Evolutionary conservation across 192 early-diverging fungal genomes (phyloP).

Genomic region (Backusella morwellensis): DNA sequence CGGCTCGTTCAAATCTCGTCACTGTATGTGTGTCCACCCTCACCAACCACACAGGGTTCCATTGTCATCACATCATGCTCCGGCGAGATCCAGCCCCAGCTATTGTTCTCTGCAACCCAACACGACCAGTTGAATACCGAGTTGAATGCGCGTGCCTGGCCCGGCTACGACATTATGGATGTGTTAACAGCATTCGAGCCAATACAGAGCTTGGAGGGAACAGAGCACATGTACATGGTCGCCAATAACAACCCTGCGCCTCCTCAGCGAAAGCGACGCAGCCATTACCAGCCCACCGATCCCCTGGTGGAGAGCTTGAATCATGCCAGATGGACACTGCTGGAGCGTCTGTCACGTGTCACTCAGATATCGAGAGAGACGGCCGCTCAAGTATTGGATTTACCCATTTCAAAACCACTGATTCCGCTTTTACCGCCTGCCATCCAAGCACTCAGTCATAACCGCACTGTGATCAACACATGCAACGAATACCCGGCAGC

Average conservation of each 20-base stretch:
- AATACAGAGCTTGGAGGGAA: slow-evolving; percentile 8
- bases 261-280: not conserved
- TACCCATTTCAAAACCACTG: slow-evolving; percentile 52
- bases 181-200: slow-evolving; percentile 21
- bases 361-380: slow-evolving; percentile 66
- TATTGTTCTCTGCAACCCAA: slow-evolving; percentile 17
- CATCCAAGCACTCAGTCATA: slow-evolving; percentile 48
- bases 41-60: not conserved
- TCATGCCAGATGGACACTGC: slow-evolving; percentile 67
- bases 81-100: slow-evolving; percentile 24
- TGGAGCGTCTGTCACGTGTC: slow-evolving; percentile 72
- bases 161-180: slow-evolving; percentile 29
- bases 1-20: slow-evolving; percentile 8
- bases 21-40: slow-evolving; percentile 21
- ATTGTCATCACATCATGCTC: slow-evolving; percentile 23
- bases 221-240: not conserved
- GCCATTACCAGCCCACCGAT: not conserved
- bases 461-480: slow-evolving; percentile 50
- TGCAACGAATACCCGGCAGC: slow-evolving; percentile 73
- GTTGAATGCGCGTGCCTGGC: slow-evolving; percentile 6
- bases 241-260: not conserved
- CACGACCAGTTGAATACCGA: not conserved
- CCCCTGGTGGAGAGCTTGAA: slow-evolving; percentile 3
- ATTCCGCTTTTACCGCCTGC: slow-evolving; percentile 46
- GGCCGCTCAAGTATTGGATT: slow-evolving; percentile 45